Base-by-base conservation (phyloP, 495 filamentous ascomycete species). In the Aspergillus heteromorphus region DNA sequence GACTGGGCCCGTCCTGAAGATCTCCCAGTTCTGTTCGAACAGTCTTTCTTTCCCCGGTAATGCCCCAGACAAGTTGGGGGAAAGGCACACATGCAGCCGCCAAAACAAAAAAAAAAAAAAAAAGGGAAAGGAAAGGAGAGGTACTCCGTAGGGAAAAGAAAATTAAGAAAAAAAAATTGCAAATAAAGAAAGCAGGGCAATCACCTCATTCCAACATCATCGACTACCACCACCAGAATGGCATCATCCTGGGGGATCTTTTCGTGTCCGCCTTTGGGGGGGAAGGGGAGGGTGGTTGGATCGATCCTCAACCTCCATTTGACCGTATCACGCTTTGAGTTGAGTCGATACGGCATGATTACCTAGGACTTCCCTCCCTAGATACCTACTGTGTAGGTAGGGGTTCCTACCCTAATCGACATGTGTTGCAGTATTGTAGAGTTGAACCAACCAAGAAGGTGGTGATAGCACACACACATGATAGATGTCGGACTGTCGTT, bases 41-140 rank as follows among this genome's bases (percentile, higher is more conserved):
- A n/a, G n/a, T n/a, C 55, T 40, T 21, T 36, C 34, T 51, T 51
- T 56, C 55, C 61, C 52, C 55, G 43, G 54, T 9, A 48, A 54
- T 56, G 54, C 55, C 61, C 54, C 61, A 51, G 56, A 55, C 45
- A 56, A 47, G 45, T 54, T 47, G 52, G 51, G 60, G 54, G n/a
- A n/a, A 59, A 58, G 48, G 36, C 34, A 53, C 19, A n/a, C n/a
- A n/a, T n/a, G 23, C n/a, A 49, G 29, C 38, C 52, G 52, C 41
- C 47, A 36, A 51, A 48, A 53, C 34, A 23, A 53, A 23, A 45
- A 43, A 40, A 38, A 49, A 27, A 45, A 25, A 17, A 40, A 27
- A 5, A 45, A 56, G 27, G 20, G n/a, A n/a, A n/a, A n/a, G n/a
- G n/a, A n/a, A n/a, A n/a, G n/a, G n/a, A n/a, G n/a, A n/a, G n/a